These are phyloP conservation scores for Urtica urens DNA, from an alignment of 306 rosid genomes.

Conservation along the genomic window DNA sequence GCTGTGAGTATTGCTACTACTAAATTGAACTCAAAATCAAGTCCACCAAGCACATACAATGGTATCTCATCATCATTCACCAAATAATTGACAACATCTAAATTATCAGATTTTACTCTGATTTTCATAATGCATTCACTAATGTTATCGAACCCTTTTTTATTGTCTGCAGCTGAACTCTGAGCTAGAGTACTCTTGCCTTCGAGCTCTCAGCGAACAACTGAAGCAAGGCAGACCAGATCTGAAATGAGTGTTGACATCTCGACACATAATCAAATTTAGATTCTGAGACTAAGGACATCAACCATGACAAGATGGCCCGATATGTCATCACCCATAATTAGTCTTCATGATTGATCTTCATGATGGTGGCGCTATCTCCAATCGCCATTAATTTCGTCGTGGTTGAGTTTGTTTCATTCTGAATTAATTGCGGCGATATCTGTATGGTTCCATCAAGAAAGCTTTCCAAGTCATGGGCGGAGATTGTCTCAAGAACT, in stretches of 20 bases:
- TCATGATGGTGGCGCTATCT: too few relatives aligned
- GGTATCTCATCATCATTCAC: not conserved
- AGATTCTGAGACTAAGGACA: not conserved
- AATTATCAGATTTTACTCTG: not conserved
- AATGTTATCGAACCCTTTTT: not conserved
- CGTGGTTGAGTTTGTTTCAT: not conserved
- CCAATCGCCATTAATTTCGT: too few relatives aligned
- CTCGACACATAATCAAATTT: not conserved
- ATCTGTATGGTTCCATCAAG: too few relatives aligned
- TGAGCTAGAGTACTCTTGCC: slow-evolving; percentile 10
- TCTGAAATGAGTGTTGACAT: not conserved
- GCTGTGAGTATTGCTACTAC: not conserved
- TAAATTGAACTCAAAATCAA: not conserved
- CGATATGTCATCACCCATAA: not conserved
- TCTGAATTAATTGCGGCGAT: too few relatives aligned
- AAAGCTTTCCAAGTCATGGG: too few relatives aligned
- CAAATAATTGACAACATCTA: not conserved
- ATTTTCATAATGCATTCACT: not conserved
- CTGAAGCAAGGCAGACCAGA: not conserved
- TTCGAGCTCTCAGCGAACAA: not conserved
- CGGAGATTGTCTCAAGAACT: too few relatives aligned
- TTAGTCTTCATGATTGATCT: not conserved
- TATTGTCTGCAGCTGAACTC: not conserved
- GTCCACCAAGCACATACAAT: not conserved
- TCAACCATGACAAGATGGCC: not conserved